Evolutionary conservation across 225 moss, liverwort and hornwort species (phyloP).

Genomic region (Neckera pumila): DNA sequence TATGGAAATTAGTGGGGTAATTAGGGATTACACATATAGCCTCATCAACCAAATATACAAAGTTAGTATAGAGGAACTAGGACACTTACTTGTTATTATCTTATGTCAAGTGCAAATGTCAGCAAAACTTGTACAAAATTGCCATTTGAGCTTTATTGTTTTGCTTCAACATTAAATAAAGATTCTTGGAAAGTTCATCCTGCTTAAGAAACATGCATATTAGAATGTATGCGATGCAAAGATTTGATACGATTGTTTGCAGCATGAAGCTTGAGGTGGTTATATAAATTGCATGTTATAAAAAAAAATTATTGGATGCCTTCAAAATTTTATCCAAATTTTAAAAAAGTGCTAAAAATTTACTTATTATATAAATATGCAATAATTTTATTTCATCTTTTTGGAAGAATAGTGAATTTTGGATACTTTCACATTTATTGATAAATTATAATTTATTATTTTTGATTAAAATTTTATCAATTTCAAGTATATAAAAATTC

Average conservation of each 20-base stretch:
- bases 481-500: not conserved
- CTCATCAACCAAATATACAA: not conserved
- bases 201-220: not conserved
- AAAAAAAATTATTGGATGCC: rapidly evolving
- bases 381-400: not conserved
- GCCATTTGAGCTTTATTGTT: not conserved
- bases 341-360: too few relatives aligned
- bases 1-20: rapidly evolving
- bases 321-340: too few relatives aligned
- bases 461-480: not conserved
- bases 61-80: not conserved
- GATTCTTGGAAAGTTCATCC: not conserved
- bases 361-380: rapidly evolving
- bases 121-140: not conserved
- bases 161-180: not conserved
- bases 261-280: not conserved
- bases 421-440: too few relatives aligned
- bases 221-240: not conserved
- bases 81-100: not conserved
- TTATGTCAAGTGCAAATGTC: not conserved
- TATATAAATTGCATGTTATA: not conserved
- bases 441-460: too few relatives aligned
- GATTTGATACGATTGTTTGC: not conserved
- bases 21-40: too few relatives aligned
- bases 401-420: not conserved